These are phyloP conservation scores for Fraxinus sp. DNA, from an alignment of 305 asterid genomes.

Conservation along the genomic window DNA sequence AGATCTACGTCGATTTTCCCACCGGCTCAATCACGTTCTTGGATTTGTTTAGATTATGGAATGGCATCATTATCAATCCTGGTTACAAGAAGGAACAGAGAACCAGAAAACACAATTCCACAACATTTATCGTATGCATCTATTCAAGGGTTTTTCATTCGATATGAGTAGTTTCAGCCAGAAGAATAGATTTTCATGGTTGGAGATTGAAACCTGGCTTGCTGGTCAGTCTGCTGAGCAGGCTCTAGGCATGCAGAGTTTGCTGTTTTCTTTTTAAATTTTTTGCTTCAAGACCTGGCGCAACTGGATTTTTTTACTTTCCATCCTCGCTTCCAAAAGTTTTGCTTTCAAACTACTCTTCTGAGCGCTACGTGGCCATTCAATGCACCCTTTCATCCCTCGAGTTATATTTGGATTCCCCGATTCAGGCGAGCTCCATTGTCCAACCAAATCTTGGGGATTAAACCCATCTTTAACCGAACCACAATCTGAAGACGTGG, in stretches of 20 bases:
- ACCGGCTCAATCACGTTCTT: neutral
- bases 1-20: neutral
- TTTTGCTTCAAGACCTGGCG: slow-evolving; percentile 62
- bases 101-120: neutral
- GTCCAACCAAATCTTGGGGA: slow-evolving; percentile 52
- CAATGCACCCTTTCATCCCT: slow-evolving; percentile 64
- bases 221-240: neutral
- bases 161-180: neutral
- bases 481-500: slow-evolving; percentile 45
- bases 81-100: neutral
- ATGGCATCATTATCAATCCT: neutral
- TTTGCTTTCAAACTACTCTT: slow-evolving; percentile 46
- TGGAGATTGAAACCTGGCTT: neutral
- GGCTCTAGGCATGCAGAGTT: neutral
- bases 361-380: slow-evolving; percentile 49
- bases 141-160: neutral
- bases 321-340: slow-evolving; percentile 56
- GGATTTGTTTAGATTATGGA: neutral
- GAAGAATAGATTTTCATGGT: neutral
- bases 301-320: slow-evolving; percentile 53
- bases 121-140: neutral
- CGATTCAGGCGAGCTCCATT: slow-evolving; percentile 66
- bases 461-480: slow-evolving; percentile 50
- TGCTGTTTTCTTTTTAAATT: neutral
- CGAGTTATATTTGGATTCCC: slow-evolving; percentile 42